Conservation (phyloP, 345 rosid genomes). For the Garcia nutans region DNA sequence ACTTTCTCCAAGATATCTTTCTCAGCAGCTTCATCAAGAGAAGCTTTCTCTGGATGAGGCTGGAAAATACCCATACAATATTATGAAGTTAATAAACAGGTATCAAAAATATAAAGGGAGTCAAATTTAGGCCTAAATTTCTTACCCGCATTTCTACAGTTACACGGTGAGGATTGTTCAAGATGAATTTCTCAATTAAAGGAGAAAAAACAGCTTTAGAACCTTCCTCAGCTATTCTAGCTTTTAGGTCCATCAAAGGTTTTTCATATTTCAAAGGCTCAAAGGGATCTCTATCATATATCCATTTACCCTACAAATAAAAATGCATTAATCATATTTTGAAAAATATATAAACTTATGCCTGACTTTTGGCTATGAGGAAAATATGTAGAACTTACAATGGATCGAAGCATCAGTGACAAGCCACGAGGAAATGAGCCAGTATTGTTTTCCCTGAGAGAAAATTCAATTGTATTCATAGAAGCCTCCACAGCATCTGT, state of each 20-base stretch:
- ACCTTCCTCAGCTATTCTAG: slow-evolving; percentile 82
- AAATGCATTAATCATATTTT: slow-evolving; percentile 20
- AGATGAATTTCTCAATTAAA: slow-evolving; percentile 72
- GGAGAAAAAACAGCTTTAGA: slow-evolving; percentile 96
- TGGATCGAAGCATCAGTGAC: slow-evolving; percentile 91
- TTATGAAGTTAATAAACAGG: slow-evolving; percentile 6
- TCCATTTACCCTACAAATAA: slow-evolving; percentile 80
- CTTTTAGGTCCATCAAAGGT: slow-evolving; percentile 73
- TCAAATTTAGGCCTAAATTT: slow-evolving; percentile 9
- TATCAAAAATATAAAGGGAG: slow-evolving; percentile 13
- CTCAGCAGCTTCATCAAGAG: slow-evolving; percentile 80
- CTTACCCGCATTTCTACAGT: slow-evolving; percentile 92
- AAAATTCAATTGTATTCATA: slow-evolving; percentile 96
- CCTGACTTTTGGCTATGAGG: background rate
- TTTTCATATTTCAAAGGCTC: slow-evolving; percentile 88
- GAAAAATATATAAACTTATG: slow-evolving; percentile 1
- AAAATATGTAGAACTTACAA: slow-evolving; percentile 40
- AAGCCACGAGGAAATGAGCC: slow-evolving; percentile 99
- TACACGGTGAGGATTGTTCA: slow-evolving; percentile 82
- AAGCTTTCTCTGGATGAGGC: slow-evolving; percentile 94
- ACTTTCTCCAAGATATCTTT: slow-evolving; percentile 64
- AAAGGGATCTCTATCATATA: slow-evolving; percentile 97
- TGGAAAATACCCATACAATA: slow-evolving; percentile 33
- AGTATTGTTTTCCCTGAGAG: slow-evolving; percentile 94
- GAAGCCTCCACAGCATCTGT: slow-evolving; percentile 92